These are phyloP conservation scores for Mucor sp. DNA, from an alignment of 371 early-diverging fungal species.

Conservation along the genomic window DNA sequence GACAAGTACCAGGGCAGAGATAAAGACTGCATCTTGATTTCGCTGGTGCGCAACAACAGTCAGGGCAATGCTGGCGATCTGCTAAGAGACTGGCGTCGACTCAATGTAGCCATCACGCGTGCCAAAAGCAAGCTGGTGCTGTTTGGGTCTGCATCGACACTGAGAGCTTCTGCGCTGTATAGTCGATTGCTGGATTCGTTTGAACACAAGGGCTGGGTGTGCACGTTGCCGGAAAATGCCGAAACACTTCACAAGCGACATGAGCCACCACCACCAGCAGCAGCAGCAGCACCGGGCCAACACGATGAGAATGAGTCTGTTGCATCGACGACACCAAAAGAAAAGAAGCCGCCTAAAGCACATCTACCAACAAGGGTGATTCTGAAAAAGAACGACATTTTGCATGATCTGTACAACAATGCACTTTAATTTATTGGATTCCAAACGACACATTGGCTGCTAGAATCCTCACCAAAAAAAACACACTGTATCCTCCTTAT, in stretches of 20 bases:
- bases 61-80: constrained; percentile 83
- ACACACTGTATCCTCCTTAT: too few relatives aligned
- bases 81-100: constrained; percentile 88
- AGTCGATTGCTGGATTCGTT: constrained; percentile 53
- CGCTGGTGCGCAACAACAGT: constrained; percentile 85
- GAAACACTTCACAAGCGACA: neutral
- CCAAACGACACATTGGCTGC: too few relatives aligned
- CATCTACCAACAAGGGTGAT: constrained; percentile 16
- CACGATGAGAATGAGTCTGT: neutral
- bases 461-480: too few relatives aligned
- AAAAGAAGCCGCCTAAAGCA: constrained; percentile 10
- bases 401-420: constrained; percentile 27
- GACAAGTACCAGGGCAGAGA: constrained; percentile 96
- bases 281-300: too few relatives aligned
- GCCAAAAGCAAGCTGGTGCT: constrained; percentile 91
- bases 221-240: neutral
- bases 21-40: constrained; percentile 85
- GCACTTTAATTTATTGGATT: neutral
- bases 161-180: constrained; percentile 60
- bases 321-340: neutral
- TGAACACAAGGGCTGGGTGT: constrained; percentile 47
- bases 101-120: constrained; percentile 98
- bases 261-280: neutral
- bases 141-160: constrained; percentile 79
- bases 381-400: constrained; percentile 26